phyloP scores from a whole-genome alignment of 2,329 filamentous ascomycete species.

The Teratosphaeria nubilosa region DNA sequence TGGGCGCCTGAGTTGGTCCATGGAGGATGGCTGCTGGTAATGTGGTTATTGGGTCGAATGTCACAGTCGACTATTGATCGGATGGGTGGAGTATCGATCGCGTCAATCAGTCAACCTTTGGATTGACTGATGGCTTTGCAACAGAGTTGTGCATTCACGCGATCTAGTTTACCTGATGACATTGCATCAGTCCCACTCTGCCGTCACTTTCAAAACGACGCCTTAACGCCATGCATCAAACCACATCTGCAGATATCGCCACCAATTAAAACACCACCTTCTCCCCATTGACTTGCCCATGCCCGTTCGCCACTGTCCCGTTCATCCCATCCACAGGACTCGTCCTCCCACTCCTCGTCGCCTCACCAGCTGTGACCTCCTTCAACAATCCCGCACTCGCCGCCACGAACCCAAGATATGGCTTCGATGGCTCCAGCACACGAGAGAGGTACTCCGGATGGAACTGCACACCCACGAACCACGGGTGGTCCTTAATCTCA shows the following conservation, averaged over 20 bases:
- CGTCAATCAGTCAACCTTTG: not conserved
- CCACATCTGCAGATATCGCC: not conserved
- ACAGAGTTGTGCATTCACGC: not conserved
- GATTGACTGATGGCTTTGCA: not conserved
- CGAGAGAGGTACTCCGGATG: conserved; percentile 78
- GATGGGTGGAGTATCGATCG: not conserved
- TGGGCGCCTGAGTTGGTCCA: not conserved
- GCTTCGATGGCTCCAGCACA: conserved; percentile 62
- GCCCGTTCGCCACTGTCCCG: not conserved
- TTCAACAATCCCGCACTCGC: conserved; percentile 60
- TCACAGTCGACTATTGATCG: not conserved
- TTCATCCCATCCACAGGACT: not conserved
- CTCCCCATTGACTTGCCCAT: conserved; percentile 7
- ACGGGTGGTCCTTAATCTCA: conserved; percentile 74
- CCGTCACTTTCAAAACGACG: not conserved
- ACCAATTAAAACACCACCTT: conserved; percentile 1
- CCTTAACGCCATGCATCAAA: not conserved
- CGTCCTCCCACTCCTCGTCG: not conserved
- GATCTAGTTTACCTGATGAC: not conserved
- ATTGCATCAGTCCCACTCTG: not conserved
- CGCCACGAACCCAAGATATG: conserved; percentile 78
- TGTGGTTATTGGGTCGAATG: not conserved
- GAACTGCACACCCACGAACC: conserved; percentile 77
- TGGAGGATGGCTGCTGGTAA: not conserved
- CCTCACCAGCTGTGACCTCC: conserved; percentile 23